Conservation (phyloP, 192 early-diverging fungal species). For the Jimgerdemannia flammicorona region DNA sequence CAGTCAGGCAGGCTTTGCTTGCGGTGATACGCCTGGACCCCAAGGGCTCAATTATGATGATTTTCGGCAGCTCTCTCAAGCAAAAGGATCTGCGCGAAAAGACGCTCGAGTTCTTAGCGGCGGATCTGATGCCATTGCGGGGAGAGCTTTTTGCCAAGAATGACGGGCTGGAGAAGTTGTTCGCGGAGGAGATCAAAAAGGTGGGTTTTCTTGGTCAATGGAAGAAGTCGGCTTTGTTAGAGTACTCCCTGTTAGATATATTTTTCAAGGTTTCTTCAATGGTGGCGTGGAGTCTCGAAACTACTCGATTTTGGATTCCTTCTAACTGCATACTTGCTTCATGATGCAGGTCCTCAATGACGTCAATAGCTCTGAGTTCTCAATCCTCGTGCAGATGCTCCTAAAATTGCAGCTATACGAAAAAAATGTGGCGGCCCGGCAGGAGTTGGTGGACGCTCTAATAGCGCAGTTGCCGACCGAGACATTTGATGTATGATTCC, state of each 20-base stretch:
- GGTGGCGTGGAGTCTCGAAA: neutral
- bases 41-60: conserved; percentile 4
- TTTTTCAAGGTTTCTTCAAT: neutral
- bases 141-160: conserved; percentile 8
- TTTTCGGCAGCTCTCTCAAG: conserved; percentile 10
- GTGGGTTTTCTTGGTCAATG: neutral
- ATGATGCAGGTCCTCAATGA: conserved; percentile 9
- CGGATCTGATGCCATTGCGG: conserved; percentile 13
- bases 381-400: conserved; percentile 11
- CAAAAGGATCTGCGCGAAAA: conserved; percentile 8
- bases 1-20: conserved; percentile 15
- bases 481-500: conserved; percentile 14
- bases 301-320: neutral
- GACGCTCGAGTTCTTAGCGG: conserved; percentile 14
- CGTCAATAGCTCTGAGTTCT: conserved; percentile 10
- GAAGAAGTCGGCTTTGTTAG: no score
- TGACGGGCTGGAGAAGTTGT: conserved; percentile 3
- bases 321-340: neutral
- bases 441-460: conserved; percentile 8
- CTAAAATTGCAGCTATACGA: conserved; percentile 10
- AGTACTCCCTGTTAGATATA: no score
- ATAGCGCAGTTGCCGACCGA: conserved; percentile 2
- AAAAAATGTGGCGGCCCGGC: conserved; percentile 7
- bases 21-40: conserved; percentile 14
- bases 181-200: conserved; percentile 16